Base-by-base conservation (phyloP, 2,329 filamentous ascomycete genomes). In the Ceratocystis alfenasii region DNA sequence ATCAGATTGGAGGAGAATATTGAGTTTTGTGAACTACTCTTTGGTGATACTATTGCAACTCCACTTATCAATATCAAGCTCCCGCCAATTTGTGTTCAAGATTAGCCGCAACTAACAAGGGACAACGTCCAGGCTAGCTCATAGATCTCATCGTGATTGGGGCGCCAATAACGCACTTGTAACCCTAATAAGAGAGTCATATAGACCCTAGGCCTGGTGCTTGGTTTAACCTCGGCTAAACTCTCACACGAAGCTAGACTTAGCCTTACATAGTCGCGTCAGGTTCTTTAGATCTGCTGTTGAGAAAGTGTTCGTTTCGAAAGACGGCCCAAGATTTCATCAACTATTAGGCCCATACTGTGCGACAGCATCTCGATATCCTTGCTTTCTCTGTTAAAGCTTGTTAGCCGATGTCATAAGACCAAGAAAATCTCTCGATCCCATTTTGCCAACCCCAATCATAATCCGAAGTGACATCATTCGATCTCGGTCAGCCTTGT, bases 401-500 rank as follows among this genome's bases (percentile, higher is more conserved):
- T 8, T 20, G 22, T 59, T 36, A 5, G 15, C 30, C 28, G 5
- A 15, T 36, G 5, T 36, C 28, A 59, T 36, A 33, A 10, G 8
- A 12, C 7, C n/a, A 30, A 36, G 28, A 33, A 36, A n/a, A 33
- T n/a, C 6, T 33, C 28, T 59, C 33, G 8, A 33, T 59, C 5
- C 55, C 17, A n/a, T 25, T 8, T 36, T 36, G 55, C 17, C 25
- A 30, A 36, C 10, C 12, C 7, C 36, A 41, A 10, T 59, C 33
- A 53, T 36, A 20, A 6, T 8, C 7, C 28, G 36, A 30, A 59
- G 55, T 59, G 55, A 59, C 55, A 59, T 59, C 55, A 59, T 59
- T 36, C 55, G 55, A 59, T n/a, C 55, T 36, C 15, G 17, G 55
- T 28, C 55, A 59, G 55, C 28, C 55, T 59, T 33, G 55, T 36